These are phyloP conservation scores for Lepidium africanum DNA, from an alignment of 345 rosid species.

Conservation along the genomic window DNA sequence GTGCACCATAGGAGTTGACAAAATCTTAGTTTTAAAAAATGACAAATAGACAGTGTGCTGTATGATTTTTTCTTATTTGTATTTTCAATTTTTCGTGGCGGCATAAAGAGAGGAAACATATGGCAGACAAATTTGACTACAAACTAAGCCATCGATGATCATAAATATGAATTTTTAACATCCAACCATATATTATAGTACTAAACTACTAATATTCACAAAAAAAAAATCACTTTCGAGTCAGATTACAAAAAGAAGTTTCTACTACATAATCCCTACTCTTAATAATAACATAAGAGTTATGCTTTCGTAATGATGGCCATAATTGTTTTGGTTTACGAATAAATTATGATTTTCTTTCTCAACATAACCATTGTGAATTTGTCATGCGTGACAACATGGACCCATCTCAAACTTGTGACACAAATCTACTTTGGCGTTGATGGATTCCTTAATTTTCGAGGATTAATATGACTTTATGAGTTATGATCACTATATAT, in stretches of 20 bases:
- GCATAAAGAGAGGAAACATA: constrained; percentile 25
- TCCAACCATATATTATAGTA: not conserved
- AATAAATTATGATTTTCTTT: not conserved
- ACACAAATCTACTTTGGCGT: not conserved
- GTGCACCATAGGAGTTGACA: not conserved
- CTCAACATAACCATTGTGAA: constrained; percentile 6
- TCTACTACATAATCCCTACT: not conserved
- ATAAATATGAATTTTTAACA: not conserved
- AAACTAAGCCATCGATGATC: constrained; percentile 8
- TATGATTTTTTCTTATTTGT: not conserved
- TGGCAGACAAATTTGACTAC: constrained; percentile 29
- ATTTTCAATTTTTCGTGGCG: constrained; percentile 6
- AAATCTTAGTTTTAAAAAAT: not conserved
- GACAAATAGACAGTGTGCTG: constrained; percentile 2
- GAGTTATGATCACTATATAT: not conserved
- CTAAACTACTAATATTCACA: not conserved
- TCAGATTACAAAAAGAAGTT: not conserved
- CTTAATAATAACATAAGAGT: not conserved
- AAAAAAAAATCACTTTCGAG: not conserved
- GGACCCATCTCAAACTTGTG: constrained; percentile 10
- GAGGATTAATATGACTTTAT: not conserved
- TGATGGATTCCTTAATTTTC: not conserved
- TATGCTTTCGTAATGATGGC: constrained; percentile 2
- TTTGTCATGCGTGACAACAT: not conserved
- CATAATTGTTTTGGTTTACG: not conserved